Conservation (phyloP, 2,329 filamentous ascomycete genomes). For the Escovopsis weberi region DNA sequence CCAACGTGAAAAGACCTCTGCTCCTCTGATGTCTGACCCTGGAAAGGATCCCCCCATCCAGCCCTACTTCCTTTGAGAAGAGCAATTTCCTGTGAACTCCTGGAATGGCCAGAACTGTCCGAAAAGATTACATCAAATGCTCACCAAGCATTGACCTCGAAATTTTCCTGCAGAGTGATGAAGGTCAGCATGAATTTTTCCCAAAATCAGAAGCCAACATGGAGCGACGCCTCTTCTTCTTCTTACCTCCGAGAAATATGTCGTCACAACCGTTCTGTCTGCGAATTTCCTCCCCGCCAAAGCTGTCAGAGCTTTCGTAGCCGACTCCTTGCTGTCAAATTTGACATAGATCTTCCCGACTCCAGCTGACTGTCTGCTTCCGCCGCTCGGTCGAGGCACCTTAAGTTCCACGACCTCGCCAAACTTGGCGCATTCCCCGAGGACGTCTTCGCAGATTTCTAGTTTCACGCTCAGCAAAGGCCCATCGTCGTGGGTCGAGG, state of each 20-base stretch:
- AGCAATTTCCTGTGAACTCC: background rate
- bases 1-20: conserved; percentile 1
- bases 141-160: conserved; percentile 83
- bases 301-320: conserved; percentile 74
- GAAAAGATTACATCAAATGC: conserved; percentile 1
- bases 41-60: background rate
- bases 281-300: conserved; percentile 92
- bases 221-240: too few relatives aligned
- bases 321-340: conserved; percentile 63
- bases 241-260: conserved; percentile 82
- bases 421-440: conserved; percentile 86
- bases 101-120: conserved; percentile 3
- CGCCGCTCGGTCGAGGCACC: conserved; percentile 74
- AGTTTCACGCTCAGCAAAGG: conserved; percentile 19
- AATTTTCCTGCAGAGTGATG: conserved; percentile 59
- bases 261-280: conserved; percentile 89
- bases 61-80: background rate
- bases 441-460: conserved; percentile 96
- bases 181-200: conserved; percentile 9
- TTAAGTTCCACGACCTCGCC: conserved; percentile 79
- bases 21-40: background rate
- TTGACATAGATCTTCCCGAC: conserved; percentile 98
- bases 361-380: conserved; percentile 69
- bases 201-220: background rate
- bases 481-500: background rate